Evolutionary conservation across 2,329 filamentous ascomycete species (phyloP).

Genomic region (Apiospora rasikravindrae): DNA sequence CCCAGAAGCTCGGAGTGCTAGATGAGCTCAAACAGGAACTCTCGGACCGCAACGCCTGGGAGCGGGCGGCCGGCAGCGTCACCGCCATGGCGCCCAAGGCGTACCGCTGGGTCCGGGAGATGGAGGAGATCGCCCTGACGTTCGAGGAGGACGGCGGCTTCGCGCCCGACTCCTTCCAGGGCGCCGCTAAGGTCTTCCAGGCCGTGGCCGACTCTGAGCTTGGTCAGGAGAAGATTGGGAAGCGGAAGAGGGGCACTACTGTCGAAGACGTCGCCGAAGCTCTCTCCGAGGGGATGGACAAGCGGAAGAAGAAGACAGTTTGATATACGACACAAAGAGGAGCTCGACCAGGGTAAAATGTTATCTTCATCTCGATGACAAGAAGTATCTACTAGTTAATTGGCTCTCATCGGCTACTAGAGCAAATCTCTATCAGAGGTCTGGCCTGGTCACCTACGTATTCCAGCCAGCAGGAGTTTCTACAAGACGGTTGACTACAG

Average conservation of each 20-base stretch:
- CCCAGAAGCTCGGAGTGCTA: constrained; percentile 66
- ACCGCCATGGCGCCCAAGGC: constrained; percentile 73
- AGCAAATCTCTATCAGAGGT: neutral
- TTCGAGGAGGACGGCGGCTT: constrained; percentile 71
- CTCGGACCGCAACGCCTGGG: constrained; percentile 44
- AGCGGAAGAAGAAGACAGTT: constrained; percentile 37
- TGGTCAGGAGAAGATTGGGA: constrained; percentile 62
- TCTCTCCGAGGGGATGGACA: constrained; percentile 37
- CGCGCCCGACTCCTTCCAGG: constrained; percentile 57
- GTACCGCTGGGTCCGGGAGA: constrained; percentile 78
- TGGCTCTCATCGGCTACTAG: too few species aligned
- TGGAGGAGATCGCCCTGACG: constrained; percentile 75
- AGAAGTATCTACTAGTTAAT: too few species aligned
- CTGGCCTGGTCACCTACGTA: neutral
- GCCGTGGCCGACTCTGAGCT: constrained; percentile 65
- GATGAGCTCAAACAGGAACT: constrained; percentile 63
- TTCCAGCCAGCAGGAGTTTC: neutral
- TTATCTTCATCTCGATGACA: neutral
- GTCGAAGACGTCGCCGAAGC: constrained; percentile 61
- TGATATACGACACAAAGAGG: neutral
- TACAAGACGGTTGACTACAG: neutral
- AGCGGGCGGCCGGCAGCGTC: constrained; percentile 55
- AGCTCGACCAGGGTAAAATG: neutral
- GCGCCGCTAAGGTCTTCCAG: constrained; percentile 66
- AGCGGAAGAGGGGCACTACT: constrained; percentile 60